These are phyloP conservation scores for Puya raimondii DNA, from an alignment of 176 grass and related monocot species.

Conservation along the genomic window DNA sequence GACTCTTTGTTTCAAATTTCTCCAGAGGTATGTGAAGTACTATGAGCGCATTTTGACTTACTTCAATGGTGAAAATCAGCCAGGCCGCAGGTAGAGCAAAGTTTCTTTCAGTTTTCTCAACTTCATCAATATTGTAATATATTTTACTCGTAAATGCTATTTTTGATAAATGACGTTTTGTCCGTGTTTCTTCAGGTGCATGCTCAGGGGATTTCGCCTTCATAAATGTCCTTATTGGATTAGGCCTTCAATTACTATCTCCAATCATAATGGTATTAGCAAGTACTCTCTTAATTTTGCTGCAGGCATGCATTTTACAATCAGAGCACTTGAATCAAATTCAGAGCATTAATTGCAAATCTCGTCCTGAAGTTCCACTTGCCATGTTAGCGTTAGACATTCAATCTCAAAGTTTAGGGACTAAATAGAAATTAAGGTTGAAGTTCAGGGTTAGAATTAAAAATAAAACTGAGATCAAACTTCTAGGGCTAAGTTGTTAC, in stretches of 20 bases:
- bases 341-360: no score
- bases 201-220: constrained; percentile 97
- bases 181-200: constrained; percentile 59
- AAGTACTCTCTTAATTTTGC: neutral
- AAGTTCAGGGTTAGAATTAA: no score
- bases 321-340: neutral
- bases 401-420: no score
- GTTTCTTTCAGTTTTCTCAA: neutral
- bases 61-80: constrained; percentile 94
- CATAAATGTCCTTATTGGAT: constrained; percentile 99
- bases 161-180: constrained; percentile 25
- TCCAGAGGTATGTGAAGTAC: constrained; percentile 98
- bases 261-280: constrained; percentile 60
- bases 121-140: constrained; percentile 16
- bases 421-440: no score
- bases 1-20: constrained; percentile 22
- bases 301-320: neutral
- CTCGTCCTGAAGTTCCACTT: no score
- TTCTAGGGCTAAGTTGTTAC: no score
- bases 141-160: constrained; percentile 11
- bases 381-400: no score
- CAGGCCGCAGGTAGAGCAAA: constrained; percentile 54
- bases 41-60: constrained; percentile 81
- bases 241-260: constrained; percentile 80
- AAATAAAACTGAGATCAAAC: no score